Percentiles rank a stretch among this genome's conserved stretches.
These are phyloP conservation scores for Ascosphaera apis DNA, from an alignment of 2,329 filamentous ascomycete genomes.

Conservation along the genomic window DNA sequence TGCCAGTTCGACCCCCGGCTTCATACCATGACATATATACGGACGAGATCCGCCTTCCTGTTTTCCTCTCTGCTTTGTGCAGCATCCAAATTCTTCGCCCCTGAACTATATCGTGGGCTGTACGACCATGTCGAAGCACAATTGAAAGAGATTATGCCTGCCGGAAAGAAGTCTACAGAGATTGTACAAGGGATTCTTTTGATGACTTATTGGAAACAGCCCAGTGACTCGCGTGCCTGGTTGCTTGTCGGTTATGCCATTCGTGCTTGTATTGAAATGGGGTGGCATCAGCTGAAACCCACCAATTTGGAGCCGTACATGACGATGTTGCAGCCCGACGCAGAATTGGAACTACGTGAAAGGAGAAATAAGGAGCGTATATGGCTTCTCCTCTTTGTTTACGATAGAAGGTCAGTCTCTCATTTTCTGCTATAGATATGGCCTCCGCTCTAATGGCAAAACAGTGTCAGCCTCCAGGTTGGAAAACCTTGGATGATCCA, in stretches of 20 bases:
- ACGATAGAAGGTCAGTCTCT: constrained; percentile 17
- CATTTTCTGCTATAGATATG: too few species aligned
- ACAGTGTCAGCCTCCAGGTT: constrained; percentile 19
- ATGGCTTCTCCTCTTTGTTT: constrained; percentile 19
- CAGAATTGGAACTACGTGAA: constrained; percentile 8
- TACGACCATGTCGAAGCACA: constrained; percentile 13
- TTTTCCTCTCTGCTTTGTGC: constrained; percentile 15
- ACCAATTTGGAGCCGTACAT: constrained; percentile 4
- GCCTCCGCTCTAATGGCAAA: too few species aligned
- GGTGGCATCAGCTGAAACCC: constrained; percentile 7
- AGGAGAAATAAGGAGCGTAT: constrained; percentile 16
- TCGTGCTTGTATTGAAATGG: constrained; percentile 18
- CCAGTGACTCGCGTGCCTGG: constrained; percentile 20
- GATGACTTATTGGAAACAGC: constrained; percentile 22
- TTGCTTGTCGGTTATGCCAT: constrained; percentile 19
- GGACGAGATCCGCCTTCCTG: constrained; percentile 16
- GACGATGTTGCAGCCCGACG: background rate
- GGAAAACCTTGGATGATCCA: constrained; percentile 23
- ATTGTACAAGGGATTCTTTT: constrained; percentile 16
- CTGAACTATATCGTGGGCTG: constrained; percentile 11
- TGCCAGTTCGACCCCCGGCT: constrained; percentile 18
- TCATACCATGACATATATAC: constrained; percentile 17
- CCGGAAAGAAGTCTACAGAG: constrained; percentile 17
- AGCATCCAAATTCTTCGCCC: constrained; percentile 16
- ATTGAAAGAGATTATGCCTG: constrained; percentile 10